Base-by-base conservation (phyloP, 306 rosid genomes). In the Lathyrus sativus region DNA sequence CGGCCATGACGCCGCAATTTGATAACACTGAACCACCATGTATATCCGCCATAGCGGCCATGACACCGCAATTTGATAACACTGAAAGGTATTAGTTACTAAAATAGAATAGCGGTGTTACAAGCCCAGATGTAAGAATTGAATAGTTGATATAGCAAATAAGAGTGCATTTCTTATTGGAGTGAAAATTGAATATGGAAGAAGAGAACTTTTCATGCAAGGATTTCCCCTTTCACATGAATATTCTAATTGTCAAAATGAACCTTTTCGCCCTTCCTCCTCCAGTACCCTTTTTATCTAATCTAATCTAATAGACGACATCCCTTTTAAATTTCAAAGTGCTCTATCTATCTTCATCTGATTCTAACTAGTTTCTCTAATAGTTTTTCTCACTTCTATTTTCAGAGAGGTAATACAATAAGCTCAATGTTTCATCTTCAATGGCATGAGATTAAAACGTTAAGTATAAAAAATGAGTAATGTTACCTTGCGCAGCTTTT, bases 401-500 rank as follows among this genome's bases (percentile, higher is more conserved):
- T 31, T 62, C 22, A 41, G 7, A 50, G 29, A 49, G 6, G 68
- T 48, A 17, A n/a, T 58, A 67, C 37, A 31, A 43, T 26, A 18
- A 54, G 50, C 29, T 57, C 22, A 57, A 57, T 31, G 11, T 55
- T 7, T 15, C 58, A 38, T 68, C 59, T 78, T 65, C 37, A 61
- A 62, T 28, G 53, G 28, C 66, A 77, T 53, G 13, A 37, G 43
- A 10, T 38, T 39, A 39, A 50, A 64, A 51, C 59, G n/a, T 17
- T 26, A 45, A 2, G 56, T 18, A 6, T 9, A 50, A 29, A 55
- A n/a, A 18, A 58, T 29, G 14, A 12, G 46, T 24, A 41, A 26
- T 7, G 81, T 80, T 81, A 88, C 99, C 96, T 82, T 87, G 11
- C 88, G 86, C 4, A 82, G 86, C 86, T 85, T 90, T 84, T 93